phyloP scores from a whole-genome alignment of 2,329 filamentous ascomycete genomes.

The Pyrenochaeta sp. region DNA sequence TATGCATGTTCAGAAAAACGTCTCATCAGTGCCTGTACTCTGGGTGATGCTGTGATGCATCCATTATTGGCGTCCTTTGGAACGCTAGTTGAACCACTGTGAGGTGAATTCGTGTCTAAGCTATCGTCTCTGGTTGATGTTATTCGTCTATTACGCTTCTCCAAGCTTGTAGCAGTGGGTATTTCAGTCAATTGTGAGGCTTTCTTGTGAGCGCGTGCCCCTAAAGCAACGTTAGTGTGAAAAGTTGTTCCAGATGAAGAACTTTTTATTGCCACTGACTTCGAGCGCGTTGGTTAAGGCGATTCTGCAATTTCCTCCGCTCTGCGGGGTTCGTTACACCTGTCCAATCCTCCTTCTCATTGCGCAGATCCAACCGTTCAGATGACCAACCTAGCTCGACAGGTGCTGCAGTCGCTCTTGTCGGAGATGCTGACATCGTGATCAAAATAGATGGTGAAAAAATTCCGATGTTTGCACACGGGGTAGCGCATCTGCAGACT shows the following conservation, averaged over 20 bases:
- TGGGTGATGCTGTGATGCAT: constrained; percentile 11
- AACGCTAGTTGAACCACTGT: not conserved
- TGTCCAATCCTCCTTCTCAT: constrained; percentile 25
- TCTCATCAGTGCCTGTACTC: constrained; percentile 17
- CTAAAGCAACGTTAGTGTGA: not conserved
- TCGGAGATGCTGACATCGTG: constrained; percentile 5
- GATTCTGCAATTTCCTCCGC: constrained; percentile 28
- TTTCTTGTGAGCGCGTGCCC: not conserved
- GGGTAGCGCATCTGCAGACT: constrained; percentile 3
- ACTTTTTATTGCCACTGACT: constrained; percentile 4
- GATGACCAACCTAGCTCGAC: constrained; percentile 20
- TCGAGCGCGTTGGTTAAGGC: constrained; percentile 26
- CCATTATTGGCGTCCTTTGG: not conserved
- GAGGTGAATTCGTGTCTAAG: no score
- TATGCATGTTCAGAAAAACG: constrained; percentile 27
- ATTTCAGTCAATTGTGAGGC: not conserved
- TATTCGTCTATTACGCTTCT: no score
- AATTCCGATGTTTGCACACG: not conserved
- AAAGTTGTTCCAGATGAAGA: not conserved
- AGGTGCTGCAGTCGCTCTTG: not conserved
- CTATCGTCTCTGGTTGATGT: no score
- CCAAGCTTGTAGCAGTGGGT: no score
- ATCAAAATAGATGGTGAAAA: not conserved
- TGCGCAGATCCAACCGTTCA: constrained; percentile 13
- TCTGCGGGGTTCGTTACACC: constrained; percentile 21